These are phyloP conservation scores for Wickerhamomyces canadensis DNA, from an alignment of 805 yeast species.

Conservation along the genomic window DNA sequence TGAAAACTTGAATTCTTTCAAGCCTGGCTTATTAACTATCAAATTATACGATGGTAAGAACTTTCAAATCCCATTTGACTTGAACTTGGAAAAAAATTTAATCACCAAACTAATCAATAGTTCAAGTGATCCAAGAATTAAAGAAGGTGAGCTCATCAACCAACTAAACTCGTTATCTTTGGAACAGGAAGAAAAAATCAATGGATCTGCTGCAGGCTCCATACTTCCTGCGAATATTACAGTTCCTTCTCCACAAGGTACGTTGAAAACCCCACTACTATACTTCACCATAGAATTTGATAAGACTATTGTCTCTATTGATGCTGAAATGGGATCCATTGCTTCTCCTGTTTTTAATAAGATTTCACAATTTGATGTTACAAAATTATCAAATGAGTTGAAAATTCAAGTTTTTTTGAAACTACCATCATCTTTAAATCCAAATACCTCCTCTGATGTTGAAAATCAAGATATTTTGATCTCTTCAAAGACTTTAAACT, in stretches of 20 bases:
- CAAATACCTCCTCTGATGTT: conserved; percentile 22
- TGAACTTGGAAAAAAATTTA: conserved; percentile 58
- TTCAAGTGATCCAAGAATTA: conserved; percentile 29
- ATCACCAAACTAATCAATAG: conserved; percentile 62
- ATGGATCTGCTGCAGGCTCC: conserved; percentile 20
- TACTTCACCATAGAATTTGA: conserved; percentile 91
- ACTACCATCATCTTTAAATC: conserved; percentile 62
- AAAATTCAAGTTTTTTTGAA: conserved; percentile 75
- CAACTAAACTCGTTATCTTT: conserved; percentile 15
- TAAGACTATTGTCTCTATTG: conserved; percentile 84
- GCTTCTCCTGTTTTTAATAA: conserved; percentile 79
- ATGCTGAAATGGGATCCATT: conserved; percentile 80
- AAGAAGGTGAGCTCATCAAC: conserved; percentile 16
- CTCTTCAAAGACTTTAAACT: conserved; percentile 62
- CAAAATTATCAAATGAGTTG: conserved; percentile 53
- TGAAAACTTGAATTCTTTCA: conserved; percentile 21
- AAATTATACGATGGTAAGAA: conserved; percentile 68
- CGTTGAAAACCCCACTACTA: conserved; percentile 59
- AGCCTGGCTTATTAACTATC: conserved; percentile 73
- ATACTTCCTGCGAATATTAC: conserved; percentile 49
- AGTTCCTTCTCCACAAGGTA: conserved; percentile 40
- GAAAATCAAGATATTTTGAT: conserved; percentile 59
- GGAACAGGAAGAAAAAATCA: conserved; percentile 28
- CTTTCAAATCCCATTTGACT: conserved; percentile 63
- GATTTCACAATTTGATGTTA: conserved; percentile 86